These are phyloP conservation scores for Leptographium wingfieldii DNA, from an alignment of 2,329 filamentous ascomycete genomes.

Conservation along the genomic window DNA sequence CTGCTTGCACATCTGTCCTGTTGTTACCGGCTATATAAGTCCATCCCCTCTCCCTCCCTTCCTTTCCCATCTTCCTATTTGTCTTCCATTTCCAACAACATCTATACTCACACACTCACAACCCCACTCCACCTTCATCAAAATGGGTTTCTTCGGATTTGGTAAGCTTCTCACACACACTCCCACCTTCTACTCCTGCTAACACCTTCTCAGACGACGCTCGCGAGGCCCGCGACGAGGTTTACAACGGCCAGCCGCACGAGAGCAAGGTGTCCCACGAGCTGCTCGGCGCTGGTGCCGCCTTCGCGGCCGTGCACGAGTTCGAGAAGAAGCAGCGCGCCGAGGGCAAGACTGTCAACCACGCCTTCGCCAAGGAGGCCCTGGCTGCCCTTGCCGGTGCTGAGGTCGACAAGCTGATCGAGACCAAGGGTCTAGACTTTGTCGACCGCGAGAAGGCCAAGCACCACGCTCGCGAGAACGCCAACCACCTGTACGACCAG, in stretches of 20 bases:
- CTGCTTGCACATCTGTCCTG: not conserved
- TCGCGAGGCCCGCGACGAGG: conserved; percentile 28
- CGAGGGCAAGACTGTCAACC: conserved; percentile 57
- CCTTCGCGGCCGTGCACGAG: conserved; percentile 68
- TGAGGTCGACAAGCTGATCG: conserved; percentile 64
- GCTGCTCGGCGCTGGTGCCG: conserved; percentile 60
- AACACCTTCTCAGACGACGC: conserved; percentile 22
- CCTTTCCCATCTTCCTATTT: not conserved
- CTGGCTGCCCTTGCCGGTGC: conserved; percentile 59
- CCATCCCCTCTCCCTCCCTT: not conserved
- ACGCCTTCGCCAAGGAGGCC: conserved; percentile 67
- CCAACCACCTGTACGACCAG: conserved; percentile 46
- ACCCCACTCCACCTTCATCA: not conserved
- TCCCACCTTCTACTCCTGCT: not conserved
- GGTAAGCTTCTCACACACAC: not conserved
- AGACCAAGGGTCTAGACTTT: conserved; percentile 54
- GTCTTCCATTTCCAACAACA: not conserved
- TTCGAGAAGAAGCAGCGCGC: conserved; percentile 64
- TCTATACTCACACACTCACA: not conserved
- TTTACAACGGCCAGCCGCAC: conserved; percentile 31
- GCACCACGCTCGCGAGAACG: conserved; percentile 44
- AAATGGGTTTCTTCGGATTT: conserved; percentile 13
- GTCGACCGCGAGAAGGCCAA: conserved; percentile 46
- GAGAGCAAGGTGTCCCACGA: conserved; percentile 59
- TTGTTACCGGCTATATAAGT: conserved; percentile 8